Base-by-base conservation (phyloP, 2,329 filamentous ascomycete genomes). In the Ophiostoma montium region DNA sequence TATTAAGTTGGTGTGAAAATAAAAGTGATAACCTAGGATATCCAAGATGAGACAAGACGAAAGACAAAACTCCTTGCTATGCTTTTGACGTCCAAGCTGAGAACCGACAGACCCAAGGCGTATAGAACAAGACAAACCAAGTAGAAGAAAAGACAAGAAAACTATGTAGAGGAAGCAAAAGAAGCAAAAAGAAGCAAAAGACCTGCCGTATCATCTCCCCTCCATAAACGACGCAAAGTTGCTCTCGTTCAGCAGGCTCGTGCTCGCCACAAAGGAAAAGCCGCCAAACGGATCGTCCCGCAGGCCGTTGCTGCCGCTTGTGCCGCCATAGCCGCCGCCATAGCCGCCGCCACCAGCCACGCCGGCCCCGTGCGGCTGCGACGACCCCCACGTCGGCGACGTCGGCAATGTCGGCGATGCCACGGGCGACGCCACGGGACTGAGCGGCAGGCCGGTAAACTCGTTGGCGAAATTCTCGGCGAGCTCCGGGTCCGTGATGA, bases 401-500 rank as follows among this genome's bases (percentile, higher is more conserved):
- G 30, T 19, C 42, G 27, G n/a, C 12, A 43, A 27, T 12, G 32
- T 31, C 54, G 59, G 65, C 11, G 67, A 66, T 48, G 80, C 61
- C 1, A 84, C 72, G 6, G 59, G 65, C 11, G 67, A 66, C 48
- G 80, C 61, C 1, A 84, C 72, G 6, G 88, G 87, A 62, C 85
- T 94, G 48, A 96, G 71, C 3, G 86, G 77, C 54, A 95, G 66
- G 49, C 84, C 80, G 0, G 90, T 98, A 63, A 98, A 98, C 62
- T 95, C 88, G n/a, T 73, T 71, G 0, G 85, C 78, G 66, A 98
- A 98, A 67, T 98, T 98, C 75, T 98, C 94, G 0, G 92, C 92
- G 42, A 95, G 72, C 63, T 94, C 89, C 0, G 92, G 92, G 60
- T 98, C 88, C 0, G 92, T 96, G 60, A 98, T 90, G 59, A 96